Evolutionary conservation across 495 filamentous ascomycete species (phyloP), one percentile per base, ranked within the genome.

Genomic region (Aspergillus asperescens): DNA sequence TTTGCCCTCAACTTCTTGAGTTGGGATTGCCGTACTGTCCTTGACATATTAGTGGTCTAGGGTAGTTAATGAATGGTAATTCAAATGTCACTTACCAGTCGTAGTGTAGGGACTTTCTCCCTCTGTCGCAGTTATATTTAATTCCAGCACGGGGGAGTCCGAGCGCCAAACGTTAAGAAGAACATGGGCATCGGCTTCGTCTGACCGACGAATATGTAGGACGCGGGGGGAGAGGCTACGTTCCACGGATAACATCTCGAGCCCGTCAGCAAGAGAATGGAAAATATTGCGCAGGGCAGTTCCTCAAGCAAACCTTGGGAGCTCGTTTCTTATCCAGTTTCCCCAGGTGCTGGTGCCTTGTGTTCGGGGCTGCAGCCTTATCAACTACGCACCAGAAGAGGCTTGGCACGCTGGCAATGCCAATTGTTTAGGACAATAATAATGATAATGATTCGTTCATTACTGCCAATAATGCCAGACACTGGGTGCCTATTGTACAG

Each of bases 101-200:
- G 76, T 63, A 18, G 70, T 65, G 62, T 84, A 91, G 6, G 84
- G 81, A 38, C 67, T 68, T 31, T 78, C 75, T 31, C 81, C 80
- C 60, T 91, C 86, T n/a, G 86, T 89, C 1, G 80, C 86, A 43
- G 79, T 69, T 27, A 91, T 67, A 43, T 77, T 80, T 43, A 89
- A 51, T 55, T 88, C 83, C 8, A 88, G 65, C 0, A 65, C 56
- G 4, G 66, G 68, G 15, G 72, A 59, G 10, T 77, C 78, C 7
- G 68, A 62, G n/a, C 66, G 63, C 1, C 62, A 60, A 28, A 84
- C 73, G 56, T 85, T 72, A 19, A 87, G 57, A 5, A 90, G 73
- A 3, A 87, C 71, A 63, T 76, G 83, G 5, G 70, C 60, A 7
- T 69, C 67, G 5, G 75, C 70, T 23, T 76, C 58, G 50, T 82